These are phyloP conservation scores for Globisporangium viniferum DNA, from an alignment of 352 stramenopile genomes.

Conservation along the genomic window DNA sequence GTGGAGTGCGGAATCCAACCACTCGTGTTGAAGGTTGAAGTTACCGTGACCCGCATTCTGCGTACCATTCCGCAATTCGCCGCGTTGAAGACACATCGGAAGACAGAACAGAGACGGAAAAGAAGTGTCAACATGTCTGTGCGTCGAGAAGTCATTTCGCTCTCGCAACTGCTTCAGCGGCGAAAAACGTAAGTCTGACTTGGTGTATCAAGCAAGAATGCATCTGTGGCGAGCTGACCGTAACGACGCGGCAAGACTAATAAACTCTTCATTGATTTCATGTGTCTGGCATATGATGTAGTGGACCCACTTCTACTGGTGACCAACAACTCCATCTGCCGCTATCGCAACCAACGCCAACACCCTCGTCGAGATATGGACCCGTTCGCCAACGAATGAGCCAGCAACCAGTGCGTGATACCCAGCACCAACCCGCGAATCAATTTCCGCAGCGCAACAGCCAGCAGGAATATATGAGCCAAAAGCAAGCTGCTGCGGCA, in stretches of 20 bases:
- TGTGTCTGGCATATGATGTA: background rate
- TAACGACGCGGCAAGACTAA: background rate
- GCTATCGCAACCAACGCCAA: slow-evolving; percentile 8
- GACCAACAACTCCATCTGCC: slow-evolving; percentile 4
- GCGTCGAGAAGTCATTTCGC: slow-evolving; percentile 63
- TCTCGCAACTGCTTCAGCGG: slow-evolving; percentile 70
- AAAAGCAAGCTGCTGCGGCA: background rate
- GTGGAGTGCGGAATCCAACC: slow-evolving; percentile 8
- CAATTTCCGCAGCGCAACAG: background rate
- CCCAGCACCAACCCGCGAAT: background rate
- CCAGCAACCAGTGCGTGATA: slow-evolving; percentile 7
- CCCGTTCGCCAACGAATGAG: slow-evolving; percentile 9
- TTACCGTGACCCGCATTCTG: slow-evolving; percentile 10
- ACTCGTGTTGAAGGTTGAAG: slow-evolving; percentile 11
- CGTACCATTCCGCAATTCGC: slow-evolving; percentile 8
- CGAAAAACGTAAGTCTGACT: slow-evolving; percentile 26
- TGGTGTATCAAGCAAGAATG: slow-evolving; percentile 3
- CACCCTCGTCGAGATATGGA: slow-evolving; percentile 11
- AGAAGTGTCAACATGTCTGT: slow-evolving; percentile 42
- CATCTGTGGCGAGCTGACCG: background rate
- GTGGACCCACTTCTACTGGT: background rate
- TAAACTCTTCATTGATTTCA: background rate
- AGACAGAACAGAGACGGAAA: background rate
- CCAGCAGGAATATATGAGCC: background rate
- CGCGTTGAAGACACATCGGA: background rate